A percentile compares a stretch with the other conserved stretches of the same genome.
phyloP scores from a whole-genome alignment of 805 yeast genomes.

The Jamesozyma lodderae region DNA sequence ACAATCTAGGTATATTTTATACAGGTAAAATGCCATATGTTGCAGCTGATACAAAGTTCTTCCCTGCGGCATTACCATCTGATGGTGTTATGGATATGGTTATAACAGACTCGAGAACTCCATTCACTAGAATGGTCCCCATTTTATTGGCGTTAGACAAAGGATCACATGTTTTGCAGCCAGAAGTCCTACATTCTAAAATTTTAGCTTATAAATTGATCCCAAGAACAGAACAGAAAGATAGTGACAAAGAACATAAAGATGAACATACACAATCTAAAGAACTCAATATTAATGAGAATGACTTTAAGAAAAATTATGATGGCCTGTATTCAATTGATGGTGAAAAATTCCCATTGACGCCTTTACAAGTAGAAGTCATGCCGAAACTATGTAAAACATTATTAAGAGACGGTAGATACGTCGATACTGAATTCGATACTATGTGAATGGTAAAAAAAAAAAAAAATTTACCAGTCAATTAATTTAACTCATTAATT shows the following conservation, averaged over 20 bases:
- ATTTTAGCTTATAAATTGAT: conserved; percentile 64
- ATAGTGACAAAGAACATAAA: neutral
- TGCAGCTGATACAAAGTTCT: conserved; percentile 73
- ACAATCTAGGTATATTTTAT: conserved; percentile 63
- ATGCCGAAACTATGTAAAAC: conserved; percentile 56
- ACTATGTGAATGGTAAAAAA: conserved; percentile 16
- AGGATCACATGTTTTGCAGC: conserved; percentile 67
- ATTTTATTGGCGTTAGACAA: conserved; percentile 55
- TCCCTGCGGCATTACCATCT: conserved; percentile 85
- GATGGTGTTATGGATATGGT: conserved; percentile 86
- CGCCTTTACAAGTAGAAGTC: conserved; percentile 77
- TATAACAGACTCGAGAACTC: conserved; percentile 55
- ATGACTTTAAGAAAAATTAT: neutral
- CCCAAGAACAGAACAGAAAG: conserved; percentile 37
- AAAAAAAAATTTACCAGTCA: neutral
- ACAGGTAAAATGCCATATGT: conserved; percentile 91
- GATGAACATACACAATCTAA: conserved; percentile 2
- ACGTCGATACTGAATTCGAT: conserved; percentile 44
- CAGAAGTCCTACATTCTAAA: conserved; percentile 66
- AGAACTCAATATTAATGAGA: neutral
- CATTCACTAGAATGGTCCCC: conserved; percentile 46
- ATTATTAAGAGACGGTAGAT: conserved; percentile 51
- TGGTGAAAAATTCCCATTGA: conserved; percentile 77
- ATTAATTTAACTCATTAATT: neutral
- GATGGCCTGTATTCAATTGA: conserved; percentile 62